Conservation (phyloP, 78 protist genomes). For the Dictyostelium firmibasis region DNA sequence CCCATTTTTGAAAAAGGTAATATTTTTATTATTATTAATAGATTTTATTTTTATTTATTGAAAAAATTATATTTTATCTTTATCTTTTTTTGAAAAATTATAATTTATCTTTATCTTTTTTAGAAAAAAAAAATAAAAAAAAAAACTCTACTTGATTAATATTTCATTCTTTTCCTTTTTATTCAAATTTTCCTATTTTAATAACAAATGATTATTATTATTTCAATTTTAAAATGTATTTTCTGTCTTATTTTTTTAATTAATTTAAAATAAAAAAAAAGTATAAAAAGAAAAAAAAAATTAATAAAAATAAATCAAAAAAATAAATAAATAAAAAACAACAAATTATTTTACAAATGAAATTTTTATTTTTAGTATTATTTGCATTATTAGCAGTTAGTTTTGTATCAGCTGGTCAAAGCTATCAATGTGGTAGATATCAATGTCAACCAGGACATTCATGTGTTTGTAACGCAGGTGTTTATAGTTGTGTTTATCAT, state of each 20-base stretch:
- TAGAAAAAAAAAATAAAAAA: no score
- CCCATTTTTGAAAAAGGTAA: not conserved
- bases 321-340: not conserved
- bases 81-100: no score
- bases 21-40: not conserved
- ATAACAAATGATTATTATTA: not conserved
- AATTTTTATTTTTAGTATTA: not conserved
- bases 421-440: conserved; percentile 30
- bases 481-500: conserved; percentile 7
- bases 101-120: no score
- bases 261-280: no score
- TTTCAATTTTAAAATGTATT: not conserved
- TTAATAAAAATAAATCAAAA: not conserved
- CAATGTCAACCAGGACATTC: not conserved
- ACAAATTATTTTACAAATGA: not conserved
- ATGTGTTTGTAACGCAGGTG: conserved; percentile 38
- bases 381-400: conserved; percentile 26
- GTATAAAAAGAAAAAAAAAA: not conserved
- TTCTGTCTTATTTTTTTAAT: no score
- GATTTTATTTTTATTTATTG: not conserved
- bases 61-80: no score
- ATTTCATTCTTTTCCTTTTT: not conserved
- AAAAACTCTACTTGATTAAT: not conserved
- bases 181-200: not conserved
- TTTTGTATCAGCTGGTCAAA: not conserved